Base-by-base conservation (phyloP, 192 early-diverging fungal genomes). In the Coemansia pectinata region DNA sequence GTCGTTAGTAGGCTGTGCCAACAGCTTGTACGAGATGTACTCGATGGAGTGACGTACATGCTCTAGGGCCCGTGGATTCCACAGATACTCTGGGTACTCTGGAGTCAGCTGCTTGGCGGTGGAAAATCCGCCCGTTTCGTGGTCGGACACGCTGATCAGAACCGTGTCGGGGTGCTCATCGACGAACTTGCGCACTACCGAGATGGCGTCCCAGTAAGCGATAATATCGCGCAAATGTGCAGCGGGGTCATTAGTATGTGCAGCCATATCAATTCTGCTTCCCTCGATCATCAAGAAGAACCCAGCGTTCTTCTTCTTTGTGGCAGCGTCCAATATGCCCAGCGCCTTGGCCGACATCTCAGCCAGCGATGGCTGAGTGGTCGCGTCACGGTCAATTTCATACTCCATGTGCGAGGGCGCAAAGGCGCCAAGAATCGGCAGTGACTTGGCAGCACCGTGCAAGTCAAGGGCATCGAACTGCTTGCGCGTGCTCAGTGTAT, bases 221-320 rank as follows among this genome's bases (percentile, higher is more conserved):
- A 95, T 73, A 60, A 98, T 97, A 25, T 99, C 97, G 71, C 91
- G 91, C 12, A 93, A 85, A 72, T 99, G 97, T 1, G 94, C 84
- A 7, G 93, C 94, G 10, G 96, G 90, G 75, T 99, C 97, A 76
- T 98, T 98, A 66, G 81, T 77, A 72, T 99, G 97, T 5, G 92
- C 97, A 1, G 94, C 97, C 95, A 98, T 96, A 74, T 99, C 94
- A 67, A 99, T 99, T 48, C 95, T 83, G 65, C 91, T 93, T 36
- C 97, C 94, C 85, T 99, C 97, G 67, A 99, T 91, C 93, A 99
- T 94, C 73, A 99, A 80, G 74, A 98, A 95, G 81, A 98, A 99
- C 4, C 97, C 96, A 0, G 83, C 69, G 55, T 87, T 85, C 25
- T 78, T 73, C 63, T 82, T 70, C 48, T 71, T 71, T 0, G 84